A percentile compares a stretch with the other conserved stretches of the same genome.
Conservation (phyloP, 257 asterid genomes). For the Capsicum pubescens region DNA sequence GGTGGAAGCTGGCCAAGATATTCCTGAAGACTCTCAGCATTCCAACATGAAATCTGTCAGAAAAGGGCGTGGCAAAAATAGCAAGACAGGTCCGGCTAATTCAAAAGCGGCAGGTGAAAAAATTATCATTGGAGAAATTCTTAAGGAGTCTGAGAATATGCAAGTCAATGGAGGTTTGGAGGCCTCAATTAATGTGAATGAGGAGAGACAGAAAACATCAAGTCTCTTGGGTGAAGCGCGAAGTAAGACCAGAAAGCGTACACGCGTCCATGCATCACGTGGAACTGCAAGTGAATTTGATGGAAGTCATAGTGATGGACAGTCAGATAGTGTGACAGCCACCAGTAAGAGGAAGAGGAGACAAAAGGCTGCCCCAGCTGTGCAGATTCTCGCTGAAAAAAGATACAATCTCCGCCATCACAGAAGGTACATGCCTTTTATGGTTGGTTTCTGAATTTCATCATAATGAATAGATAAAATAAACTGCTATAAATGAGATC, state of each 20-base stretch:
- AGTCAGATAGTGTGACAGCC: slow-evolving; percentile 59
- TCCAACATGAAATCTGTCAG: slow-evolving; percentile 42
- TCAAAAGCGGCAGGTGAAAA: slow-evolving; percentile 28
- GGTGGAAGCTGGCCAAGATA: slow-evolving; percentile 53
- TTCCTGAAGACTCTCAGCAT: slow-evolving; percentile 53
- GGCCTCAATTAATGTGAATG: slow-evolving; percentile 52
- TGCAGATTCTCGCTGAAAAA: slow-evolving; percentile 57
- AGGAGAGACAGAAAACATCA: slow-evolving; percentile 66
- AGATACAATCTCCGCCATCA: slow-evolving; percentile 87
- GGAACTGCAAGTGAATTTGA: slow-evolving; percentile 59
- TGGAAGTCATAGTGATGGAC: slow-evolving; percentile 63
- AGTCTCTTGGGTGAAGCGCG: slow-evolving; percentile 47
- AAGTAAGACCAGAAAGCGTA: slow-evolving; percentile 67
- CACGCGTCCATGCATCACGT: slow-evolving; percentile 30
- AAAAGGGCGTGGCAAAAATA: slow-evolving; percentile 48
- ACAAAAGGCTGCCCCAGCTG: slow-evolving; percentile 58
- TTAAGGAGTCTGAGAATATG: not conserved
- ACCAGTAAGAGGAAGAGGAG: slow-evolving; percentile 75
- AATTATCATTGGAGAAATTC: not conserved
- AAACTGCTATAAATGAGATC: not conserved
- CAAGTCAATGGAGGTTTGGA: slow-evolving; percentile 54
- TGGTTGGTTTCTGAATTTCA: not conserved
- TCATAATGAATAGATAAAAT: not conserved
- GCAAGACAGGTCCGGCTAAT: slow-evolving; percentile 42
- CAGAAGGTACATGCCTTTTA: slow-evolving; percentile 55